Base-by-base conservation (phyloP, 805 yeast species). In the Candida insectorum region DNA sequence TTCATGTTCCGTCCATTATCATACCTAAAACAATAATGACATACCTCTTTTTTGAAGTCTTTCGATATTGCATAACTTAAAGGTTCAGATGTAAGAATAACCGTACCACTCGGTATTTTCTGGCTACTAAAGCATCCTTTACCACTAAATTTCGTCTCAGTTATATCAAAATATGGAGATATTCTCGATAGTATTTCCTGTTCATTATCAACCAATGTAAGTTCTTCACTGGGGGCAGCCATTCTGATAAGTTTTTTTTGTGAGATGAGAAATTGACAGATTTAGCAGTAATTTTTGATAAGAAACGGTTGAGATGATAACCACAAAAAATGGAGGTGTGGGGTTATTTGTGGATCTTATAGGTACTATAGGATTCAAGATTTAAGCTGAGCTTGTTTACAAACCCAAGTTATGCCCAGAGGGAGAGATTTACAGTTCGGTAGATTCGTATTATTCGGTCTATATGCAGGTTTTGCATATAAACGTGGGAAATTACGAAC, bases 31-130 rank as follows among this genome's bases (percentile, higher is more conserved):
- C 87, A 80, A 39, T 49, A 45, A 6, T 71, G 62, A 49, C 87
- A 80, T 2, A 76, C 82, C 45, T 80, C 86, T 42, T 77, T 79
- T 31, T 74, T 68, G 50, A 77, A 79, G 4, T 76, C 77, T 37
- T 68, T 62, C 12, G 65, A 52, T 3, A 79, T 62, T 1, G 75
- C 61, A 11, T 68, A 57, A 7, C 81, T 71, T 24, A 75, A 51
- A 0, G 80, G 77, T 3, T 48, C 39, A 12, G 74, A 69, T 6
- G 28, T 36, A 24, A 73, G 56, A 4, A 80, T 54, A 1, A 50
- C 44, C 1, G 75, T 64, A 6, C 63, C 73, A 21, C 51, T 45
- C 10, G 65, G 54, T 10, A 80, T 69, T n/a, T 47, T 37, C 15
- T 19, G 30, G 0, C 37, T 43, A 7, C 84, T 72, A 48, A 73